Conservation (phyloP, 176 grass and related monocot genomes). For the Leersia perrieri region DNA sequence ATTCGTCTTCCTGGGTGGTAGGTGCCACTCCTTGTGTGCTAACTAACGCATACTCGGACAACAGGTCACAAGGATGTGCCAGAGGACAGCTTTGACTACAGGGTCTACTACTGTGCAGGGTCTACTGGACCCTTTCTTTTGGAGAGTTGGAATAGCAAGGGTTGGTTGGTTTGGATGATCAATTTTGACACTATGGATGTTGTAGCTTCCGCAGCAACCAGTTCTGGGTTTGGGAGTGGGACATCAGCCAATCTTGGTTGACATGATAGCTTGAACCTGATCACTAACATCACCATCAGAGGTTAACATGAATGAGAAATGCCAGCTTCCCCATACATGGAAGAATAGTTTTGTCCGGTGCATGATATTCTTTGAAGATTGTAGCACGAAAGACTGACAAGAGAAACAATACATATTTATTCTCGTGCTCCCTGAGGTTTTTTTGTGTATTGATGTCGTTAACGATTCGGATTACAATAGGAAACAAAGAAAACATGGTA, state of each 20-base stretch:
- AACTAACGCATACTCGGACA: background rate
- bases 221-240: background rate
- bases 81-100: background rate
- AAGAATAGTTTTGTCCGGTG: slow-evolving; percentile 14
- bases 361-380: background rate
- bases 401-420: background rate
- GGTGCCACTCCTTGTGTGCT: slow-evolving; percentile 8
- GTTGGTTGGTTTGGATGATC: background rate
- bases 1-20: background rate
- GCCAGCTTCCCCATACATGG: background rate
- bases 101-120: background rate
- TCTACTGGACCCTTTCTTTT: slow-evolving; percentile 5
- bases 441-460: background rate
- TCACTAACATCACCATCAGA: slow-evolving; percentile 6
- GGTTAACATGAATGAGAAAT: slow-evolving; percentile 1
- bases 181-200: background rate
- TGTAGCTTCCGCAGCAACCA: background rate
- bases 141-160: slow-evolving; percentile 20
- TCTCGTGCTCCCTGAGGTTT: background rate
- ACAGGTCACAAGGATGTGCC: background rate
- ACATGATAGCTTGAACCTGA: background rate
- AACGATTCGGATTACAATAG: slow-evolving; percentile 14
- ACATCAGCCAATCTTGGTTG: background rate
- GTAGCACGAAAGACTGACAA: background rate
- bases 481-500: slow-evolving; percentile 1